Conservation (phyloP, 1,284 basidiomycete species). For the Mycena sp. region DNA sequence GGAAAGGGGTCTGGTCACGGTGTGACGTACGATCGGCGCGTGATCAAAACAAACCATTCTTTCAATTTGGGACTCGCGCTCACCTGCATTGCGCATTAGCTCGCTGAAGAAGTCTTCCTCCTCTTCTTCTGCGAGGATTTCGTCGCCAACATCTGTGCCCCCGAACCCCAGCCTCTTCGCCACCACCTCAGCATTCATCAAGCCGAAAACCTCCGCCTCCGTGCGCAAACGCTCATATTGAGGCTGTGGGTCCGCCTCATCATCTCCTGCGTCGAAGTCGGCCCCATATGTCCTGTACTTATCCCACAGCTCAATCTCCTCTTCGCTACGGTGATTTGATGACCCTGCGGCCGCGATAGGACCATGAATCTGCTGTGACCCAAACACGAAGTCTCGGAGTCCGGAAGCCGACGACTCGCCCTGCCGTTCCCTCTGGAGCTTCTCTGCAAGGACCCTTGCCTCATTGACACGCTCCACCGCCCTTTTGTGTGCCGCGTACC, state of each 20-base stretch:
- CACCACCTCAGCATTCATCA: neutral
- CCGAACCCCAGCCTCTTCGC: neutral
- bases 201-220: neutral
- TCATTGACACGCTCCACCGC: neutral
- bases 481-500: neutral
- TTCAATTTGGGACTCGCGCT: neutral
- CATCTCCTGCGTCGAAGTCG: conserved; percentile 9
- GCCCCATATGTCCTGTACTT: neutral
- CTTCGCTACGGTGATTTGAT: neutral
- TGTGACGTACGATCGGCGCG: neutral
- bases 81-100: neutral
- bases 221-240: neutral
- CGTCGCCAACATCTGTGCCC: neutral
- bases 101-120: neutral
- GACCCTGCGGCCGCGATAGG: neutral
- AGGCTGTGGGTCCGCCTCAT: neutral
- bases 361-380: neutral
- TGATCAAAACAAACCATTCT: neutral
- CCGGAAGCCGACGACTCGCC: neutral
- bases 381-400: neutral
- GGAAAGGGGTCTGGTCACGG: too few relatives aligned
- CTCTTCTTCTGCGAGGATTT: neutral
- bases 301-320: neutral
- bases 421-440: neutral
- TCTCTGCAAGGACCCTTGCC: neutral